Evolutionary conservation across 306 rosid species (phyloP), one percentile per base, ranked within the genome.

Genomic region (Erythrophleum fordii): DNA sequence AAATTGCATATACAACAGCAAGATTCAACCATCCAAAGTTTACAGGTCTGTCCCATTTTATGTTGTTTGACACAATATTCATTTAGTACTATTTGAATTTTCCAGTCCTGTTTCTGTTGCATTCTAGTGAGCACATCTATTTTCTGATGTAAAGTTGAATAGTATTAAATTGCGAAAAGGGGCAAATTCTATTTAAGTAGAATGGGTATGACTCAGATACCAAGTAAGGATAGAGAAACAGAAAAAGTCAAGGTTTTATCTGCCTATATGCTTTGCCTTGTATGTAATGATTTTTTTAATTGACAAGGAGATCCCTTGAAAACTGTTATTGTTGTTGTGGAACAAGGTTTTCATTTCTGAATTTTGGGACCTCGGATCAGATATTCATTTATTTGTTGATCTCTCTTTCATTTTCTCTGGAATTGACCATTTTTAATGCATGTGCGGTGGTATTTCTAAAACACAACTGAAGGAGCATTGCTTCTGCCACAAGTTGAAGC

Each of bases 1-100:
- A 93, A 91, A 56, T 77, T 88, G 83, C 91, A 88, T 90, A 90
- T 95, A 44, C 94, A 91, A 76, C 92, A 91, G 76, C 80, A 83
- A 85, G 98, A 95, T 86, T 88, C 87, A 80, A 87, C 90, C 42
- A 91, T 93, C 84, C 89, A 88, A 85, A 85, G 85, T 72, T 88
- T 90, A 85, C 95, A 95, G 96, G 99, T 95, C 79, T 84, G 87
- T 84, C 42, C 58, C 65, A 9, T 60, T 49, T 76, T 71, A 73
- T 28, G 17, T 17, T 76, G 58, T 44, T 69, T 45, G 31, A 42
- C 18, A 5, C 37, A 11, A 39, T 29, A 1, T 42, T 39, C 34
- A 20, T 49, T 72, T n/a, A 2, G 11, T 49, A 26, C 44, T 35
- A 5, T 29, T 37, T 35, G 34, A 35, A 4, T 51, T 51, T 49